Percentiles rank a stretch among this genome's conserved stretches.
These are phyloP conservation scores for Penicillium nordicum DNA, from an alignment of 2,329 filamentous ascomycete genomes.

Conservation along the genomic window DNA sequence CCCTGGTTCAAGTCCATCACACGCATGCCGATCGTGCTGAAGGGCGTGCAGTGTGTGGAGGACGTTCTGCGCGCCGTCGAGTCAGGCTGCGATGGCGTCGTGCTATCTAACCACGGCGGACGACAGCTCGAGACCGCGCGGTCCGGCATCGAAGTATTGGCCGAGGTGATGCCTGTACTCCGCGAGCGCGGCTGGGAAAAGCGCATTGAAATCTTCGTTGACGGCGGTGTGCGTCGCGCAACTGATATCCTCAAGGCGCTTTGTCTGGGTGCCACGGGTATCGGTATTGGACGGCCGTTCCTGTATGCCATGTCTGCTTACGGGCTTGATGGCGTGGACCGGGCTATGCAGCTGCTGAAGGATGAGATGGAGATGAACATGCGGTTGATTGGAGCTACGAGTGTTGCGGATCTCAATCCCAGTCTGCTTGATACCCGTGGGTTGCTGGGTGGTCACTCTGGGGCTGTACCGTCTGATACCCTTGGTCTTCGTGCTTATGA, in stretches of 20 bases:
- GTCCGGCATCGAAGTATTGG: constrained; percentile 83
- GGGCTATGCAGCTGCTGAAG: constrained; percentile 86
- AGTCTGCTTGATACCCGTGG: constrained; percentile 75
- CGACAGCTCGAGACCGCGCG: constrained; percentile 89
- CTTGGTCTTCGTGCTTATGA: constrained; percentile 58
- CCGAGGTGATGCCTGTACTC: constrained; percentile 88
- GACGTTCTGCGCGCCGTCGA: constrained; percentile 88
- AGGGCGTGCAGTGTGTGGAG: constrained; percentile 94
- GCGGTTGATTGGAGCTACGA: constrained; percentile 80
- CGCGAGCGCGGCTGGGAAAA: constrained; percentile 69
- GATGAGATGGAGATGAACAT: constrained; percentile 99
- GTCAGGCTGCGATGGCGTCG: constrained; percentile 78
- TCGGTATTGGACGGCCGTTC: constrained; percentile 93
- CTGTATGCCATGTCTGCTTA: constrained; percentile 95
- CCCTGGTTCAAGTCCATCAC: constrained; percentile 90
- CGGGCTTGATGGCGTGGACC: constrained; percentile 78
- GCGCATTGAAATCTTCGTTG: constrained; percentile 82
- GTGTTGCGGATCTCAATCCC: constrained; percentile 73
- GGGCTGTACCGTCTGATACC: constrained; percentile 60
- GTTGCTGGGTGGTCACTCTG: constrained; percentile 57
- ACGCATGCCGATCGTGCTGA: constrained; percentile 90
- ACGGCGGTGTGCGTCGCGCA: constrained; percentile 83
- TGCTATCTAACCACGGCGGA: constrained; percentile 93
- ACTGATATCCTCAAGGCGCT: constrained; percentile 96
- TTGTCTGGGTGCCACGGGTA: constrained; percentile 84